Conservation (phyloP, 805 yeast genomes). For the Huiozyma naganishii region DNA sequence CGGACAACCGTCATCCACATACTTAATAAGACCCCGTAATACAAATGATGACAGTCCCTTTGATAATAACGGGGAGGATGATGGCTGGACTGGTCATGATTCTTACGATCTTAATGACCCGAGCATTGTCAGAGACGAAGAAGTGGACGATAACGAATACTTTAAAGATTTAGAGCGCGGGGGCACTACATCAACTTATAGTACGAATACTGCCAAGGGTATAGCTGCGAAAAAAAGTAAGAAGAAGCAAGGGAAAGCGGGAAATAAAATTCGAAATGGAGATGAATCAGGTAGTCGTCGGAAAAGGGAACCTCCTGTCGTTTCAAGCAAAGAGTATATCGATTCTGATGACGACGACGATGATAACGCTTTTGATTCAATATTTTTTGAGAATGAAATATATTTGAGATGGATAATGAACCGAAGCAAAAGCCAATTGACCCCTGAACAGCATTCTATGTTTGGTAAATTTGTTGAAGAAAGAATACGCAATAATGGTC, state of each 20-base stretch:
- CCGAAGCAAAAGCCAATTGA: conserved; percentile 17
- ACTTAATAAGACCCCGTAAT: conserved; percentile 13
- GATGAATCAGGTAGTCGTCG: background rate
- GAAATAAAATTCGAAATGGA: conserved; percentile 5
- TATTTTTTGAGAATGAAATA: conserved; percentile 28
- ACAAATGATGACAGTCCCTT: background rate
- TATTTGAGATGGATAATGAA: conserved; percentile 25
- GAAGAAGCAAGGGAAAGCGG: background rate
- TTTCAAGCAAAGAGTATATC: conserved; percentile 24
- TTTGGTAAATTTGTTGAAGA: conserved; percentile 23
- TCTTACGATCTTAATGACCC: conserved; percentile 16
- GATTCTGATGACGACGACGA: conserved; percentile 27
- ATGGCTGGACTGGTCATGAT: conserved; percentile 16
- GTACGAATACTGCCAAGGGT: conserved; percentile 12
- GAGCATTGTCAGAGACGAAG: conserved; percentile 11
- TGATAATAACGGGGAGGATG: conserved; percentile 6
- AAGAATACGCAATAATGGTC: conserved; percentile 20
- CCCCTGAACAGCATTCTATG: conserved; percentile 12
- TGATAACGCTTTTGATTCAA: conserved; percentile 12
- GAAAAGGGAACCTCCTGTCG: conserved; percentile 5
- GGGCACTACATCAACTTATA: background rate
- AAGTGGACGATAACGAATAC: conserved; percentile 16
- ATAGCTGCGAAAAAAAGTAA: conserved; percentile 11
- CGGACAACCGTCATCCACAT: conserved; percentile 19
- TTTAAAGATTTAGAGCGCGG: conserved; percentile 15